phyloP scores from a whole-genome alignment of 108 stramenopile genomes.

The Skeletonema tropicum region DNA sequence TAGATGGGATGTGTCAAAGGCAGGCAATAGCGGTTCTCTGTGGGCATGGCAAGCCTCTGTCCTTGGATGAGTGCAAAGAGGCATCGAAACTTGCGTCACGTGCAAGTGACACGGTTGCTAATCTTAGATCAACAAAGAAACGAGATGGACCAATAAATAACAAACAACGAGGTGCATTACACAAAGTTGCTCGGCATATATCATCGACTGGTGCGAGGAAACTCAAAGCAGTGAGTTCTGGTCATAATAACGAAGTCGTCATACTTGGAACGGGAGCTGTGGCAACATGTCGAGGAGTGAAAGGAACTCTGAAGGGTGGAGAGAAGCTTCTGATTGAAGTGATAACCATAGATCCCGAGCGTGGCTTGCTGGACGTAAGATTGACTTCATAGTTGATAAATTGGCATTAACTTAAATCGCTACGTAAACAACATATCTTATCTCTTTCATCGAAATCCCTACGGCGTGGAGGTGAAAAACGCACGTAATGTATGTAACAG shows the following conservation, averaged over 20 bases:
- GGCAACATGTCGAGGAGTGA: slow-evolving; percentile 56
- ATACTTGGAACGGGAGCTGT: slow-evolving; percentile 61
- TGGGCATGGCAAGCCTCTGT: slow-evolving; percentile 66
- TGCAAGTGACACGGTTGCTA: slow-evolving; percentile 55
- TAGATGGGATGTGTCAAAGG: slow-evolving; percentile 81
- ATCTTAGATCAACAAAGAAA: slow-evolving; percentile 48
- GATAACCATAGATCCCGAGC: slow-evolving; percentile 53
- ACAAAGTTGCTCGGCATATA: slow-evolving; percentile 42
- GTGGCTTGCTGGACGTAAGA: slow-evolving; percentile 46
- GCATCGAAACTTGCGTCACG: slow-evolving; percentile 56
- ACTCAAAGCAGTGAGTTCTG: slow-evolving; percentile 66
- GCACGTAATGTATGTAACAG: no score
- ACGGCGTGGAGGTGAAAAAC: no score
- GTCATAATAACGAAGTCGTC: slow-evolving; percentile 67
- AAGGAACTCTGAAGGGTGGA: slow-evolving; percentile 59
- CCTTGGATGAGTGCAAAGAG: slow-evolving; percentile 59
- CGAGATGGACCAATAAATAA: neutral
- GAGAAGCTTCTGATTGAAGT: slow-evolving; percentile 63
- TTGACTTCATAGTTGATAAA: slow-evolving; percentile 24
- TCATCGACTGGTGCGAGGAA: slow-evolving; percentile 24
- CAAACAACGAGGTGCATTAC: slow-evolving; percentile 39
- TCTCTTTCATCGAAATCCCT: slow-evolving; percentile 13
- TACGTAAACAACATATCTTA: neutral
- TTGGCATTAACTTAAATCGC: neutral
- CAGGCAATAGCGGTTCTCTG: slow-evolving; percentile 79